Conservation (phyloP, 345 rosid genomes). For the Turnera subulata region DNA sequence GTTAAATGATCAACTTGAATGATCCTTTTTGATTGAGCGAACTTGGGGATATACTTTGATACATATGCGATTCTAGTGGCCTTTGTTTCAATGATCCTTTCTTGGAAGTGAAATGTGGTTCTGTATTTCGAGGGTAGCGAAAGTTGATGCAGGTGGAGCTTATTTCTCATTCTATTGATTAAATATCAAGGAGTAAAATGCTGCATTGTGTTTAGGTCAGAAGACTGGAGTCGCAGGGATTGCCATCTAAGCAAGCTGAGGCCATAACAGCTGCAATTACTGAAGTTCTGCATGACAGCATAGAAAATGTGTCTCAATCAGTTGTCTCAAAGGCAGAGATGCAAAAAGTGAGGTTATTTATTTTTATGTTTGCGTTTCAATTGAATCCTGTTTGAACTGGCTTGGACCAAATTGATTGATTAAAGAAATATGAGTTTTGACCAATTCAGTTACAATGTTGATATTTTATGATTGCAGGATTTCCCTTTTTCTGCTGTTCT, state of each 20-base stretch:
- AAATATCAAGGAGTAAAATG: neutral
- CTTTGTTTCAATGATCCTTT: neutral
- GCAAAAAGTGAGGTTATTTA: slow-evolving; percentile 16
- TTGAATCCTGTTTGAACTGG: neutral
- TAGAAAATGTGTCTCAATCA: slow-evolving; percentile 23
- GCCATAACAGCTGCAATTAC: slow-evolving; percentile 25
- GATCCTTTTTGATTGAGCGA: too few relatives aligned
- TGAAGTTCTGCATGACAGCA: slow-evolving; percentile 23
- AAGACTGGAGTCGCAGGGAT: slow-evolving; percentile 22
- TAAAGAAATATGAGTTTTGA: too few relatives aligned
- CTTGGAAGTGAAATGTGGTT: neutral
- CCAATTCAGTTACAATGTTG: neutral
- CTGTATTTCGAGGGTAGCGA: neutral
- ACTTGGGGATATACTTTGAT: too few relatives aligned
- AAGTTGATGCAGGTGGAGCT: neutral
- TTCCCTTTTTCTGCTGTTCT: neutral
- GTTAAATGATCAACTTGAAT: too few relatives aligned
- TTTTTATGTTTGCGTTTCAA: neutral
- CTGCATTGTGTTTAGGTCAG: slow-evolving; percentile 6
- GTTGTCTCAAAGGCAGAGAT: slow-evolving; percentile 28
- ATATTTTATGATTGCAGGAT: neutral
- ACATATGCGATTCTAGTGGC: neutral
- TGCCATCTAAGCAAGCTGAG: slow-evolving; percentile 28
- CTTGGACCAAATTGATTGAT: neutral
- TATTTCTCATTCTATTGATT: neutral